phyloP scores from a whole-genome alignment of 2,329 filamentous ascomycete species.

The Aspergillus japonicus region DNA sequence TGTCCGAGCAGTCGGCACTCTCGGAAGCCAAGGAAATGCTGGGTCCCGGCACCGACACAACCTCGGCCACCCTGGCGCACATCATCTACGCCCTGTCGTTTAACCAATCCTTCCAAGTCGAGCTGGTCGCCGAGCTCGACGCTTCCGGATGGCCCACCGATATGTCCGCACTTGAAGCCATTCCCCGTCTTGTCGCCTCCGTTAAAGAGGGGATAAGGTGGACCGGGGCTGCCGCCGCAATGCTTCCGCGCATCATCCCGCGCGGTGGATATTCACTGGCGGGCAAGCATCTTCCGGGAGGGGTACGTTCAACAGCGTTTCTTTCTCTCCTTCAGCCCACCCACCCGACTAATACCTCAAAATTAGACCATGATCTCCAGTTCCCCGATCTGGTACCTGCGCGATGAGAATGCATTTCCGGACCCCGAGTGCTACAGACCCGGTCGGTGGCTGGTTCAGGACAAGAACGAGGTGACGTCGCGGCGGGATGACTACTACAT shows the following conservation, averaged over 20 bases:
- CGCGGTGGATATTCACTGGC: not conserved
- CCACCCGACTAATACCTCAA: too few species aligned
- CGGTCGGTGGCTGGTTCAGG: not conserved
- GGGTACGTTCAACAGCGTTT: not conserved
- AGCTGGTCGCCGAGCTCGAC: not conserved
- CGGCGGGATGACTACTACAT: not conserved
- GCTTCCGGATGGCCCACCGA: not conserved
- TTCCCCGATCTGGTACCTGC: not conserved
- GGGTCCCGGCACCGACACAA: not conserved
- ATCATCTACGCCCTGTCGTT: not conserved
- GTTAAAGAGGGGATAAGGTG: not conserved
- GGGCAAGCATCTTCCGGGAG: not conserved
- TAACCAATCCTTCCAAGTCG: not conserved
- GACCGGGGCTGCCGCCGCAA: not conserved
- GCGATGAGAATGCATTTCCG: not conserved
- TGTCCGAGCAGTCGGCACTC: not conserved
- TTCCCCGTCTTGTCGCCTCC: not conserved
- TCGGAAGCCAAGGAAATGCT: constrained; percentile 3
- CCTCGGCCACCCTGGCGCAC: not conserved
- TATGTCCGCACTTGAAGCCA: not conserved
- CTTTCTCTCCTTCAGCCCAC: too few species aligned
- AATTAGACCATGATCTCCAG: not conserved
- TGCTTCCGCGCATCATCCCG: not conserved
- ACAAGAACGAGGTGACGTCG: not conserved
- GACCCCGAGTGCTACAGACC: not conserved